Conservation (phyloP, 768 basidiomycete species). For the Amanita muscaria region DNA sequence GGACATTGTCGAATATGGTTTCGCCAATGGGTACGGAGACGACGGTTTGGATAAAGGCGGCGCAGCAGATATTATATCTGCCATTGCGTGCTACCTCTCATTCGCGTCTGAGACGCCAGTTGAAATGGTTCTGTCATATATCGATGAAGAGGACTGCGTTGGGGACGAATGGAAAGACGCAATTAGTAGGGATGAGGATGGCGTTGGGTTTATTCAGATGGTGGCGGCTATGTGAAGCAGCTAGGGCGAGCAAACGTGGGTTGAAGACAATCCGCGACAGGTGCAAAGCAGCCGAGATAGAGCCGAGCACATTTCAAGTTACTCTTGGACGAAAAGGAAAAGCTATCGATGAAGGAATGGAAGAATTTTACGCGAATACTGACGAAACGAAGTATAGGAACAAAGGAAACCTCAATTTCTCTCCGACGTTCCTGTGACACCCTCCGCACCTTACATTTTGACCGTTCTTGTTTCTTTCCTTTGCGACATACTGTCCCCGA, state of each 20-base stretch:
- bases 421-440: background rate
- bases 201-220: constrained; percentile 12
- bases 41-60: constrained; percentile 4
- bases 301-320: background rate
- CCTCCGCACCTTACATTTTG: background rate
- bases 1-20: background rate
- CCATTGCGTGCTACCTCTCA: constrained; percentile 18
- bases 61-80: constrained; percentile 18
- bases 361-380: no score
- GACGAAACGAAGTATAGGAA: constrained; percentile 4
- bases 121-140: constrained; percentile 14
- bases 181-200: constrained; percentile 12
- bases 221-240: constrained; percentile 11
- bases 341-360: background rate
- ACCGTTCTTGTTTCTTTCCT: background rate
- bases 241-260: background rate
- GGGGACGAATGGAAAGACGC: constrained; percentile 16
- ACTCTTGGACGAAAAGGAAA: background rate
- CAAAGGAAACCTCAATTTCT: background rate
- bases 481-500: background rate
- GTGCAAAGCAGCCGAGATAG: no score
- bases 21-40: background rate
- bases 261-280: background rate
- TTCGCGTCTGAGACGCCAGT: constrained; percentile 16
- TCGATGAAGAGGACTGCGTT: constrained; percentile 16